Evolutionary conservation across 192 early-diverging fungal species (phyloP).

Genomic region (Chytriomyces sp.): DNA sequence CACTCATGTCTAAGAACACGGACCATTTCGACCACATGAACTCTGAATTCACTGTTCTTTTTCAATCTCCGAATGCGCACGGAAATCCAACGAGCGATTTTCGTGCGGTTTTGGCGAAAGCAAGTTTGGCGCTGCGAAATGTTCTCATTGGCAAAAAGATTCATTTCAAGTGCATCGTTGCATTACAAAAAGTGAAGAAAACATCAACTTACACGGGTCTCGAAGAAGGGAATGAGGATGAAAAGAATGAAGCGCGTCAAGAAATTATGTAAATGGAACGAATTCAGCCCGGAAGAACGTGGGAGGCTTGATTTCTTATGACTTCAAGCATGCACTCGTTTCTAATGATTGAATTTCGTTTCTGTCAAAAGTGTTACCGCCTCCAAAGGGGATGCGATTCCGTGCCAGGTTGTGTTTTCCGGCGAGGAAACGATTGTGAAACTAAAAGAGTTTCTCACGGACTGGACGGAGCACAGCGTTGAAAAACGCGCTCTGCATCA

Average conservation of each 20-base stretch:
- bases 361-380: neutral
- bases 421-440: neutral
- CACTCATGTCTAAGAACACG: neutral
- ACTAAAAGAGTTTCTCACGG: slow-evolving; percentile 1
- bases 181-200: slow-evolving; percentile 7
- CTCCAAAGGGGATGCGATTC: neutral
- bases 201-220: neutral
- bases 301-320: neutral
- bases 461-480: slow-evolving; percentile 22
- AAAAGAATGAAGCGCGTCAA: neutral
- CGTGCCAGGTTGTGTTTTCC: neutral
- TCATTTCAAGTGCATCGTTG: neutral
- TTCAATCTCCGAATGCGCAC: neutral
- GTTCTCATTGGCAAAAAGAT: neutral
- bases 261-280: slow-evolving; percentile 23
- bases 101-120: slow-evolving; percentile 15
- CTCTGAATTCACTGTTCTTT: slow-evolving; percentile 25
- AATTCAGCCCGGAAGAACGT: slow-evolving; percentile 26
- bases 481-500: slow-evolving; percentile 22
- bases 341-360: neutral
- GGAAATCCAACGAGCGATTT: neutral
- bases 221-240: slow-evolving; percentile 1
- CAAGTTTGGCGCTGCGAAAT: neutral
- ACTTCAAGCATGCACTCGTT: neutral
- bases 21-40: slow-evolving; percentile 29